Percentiles rank a stretch among this genome's conserved stretches.
These are phyloP conservation scores for Suillus bovinus DNA, from an alignment of 768 basidiomycete genomes.

Conservation along the genomic window DNA sequence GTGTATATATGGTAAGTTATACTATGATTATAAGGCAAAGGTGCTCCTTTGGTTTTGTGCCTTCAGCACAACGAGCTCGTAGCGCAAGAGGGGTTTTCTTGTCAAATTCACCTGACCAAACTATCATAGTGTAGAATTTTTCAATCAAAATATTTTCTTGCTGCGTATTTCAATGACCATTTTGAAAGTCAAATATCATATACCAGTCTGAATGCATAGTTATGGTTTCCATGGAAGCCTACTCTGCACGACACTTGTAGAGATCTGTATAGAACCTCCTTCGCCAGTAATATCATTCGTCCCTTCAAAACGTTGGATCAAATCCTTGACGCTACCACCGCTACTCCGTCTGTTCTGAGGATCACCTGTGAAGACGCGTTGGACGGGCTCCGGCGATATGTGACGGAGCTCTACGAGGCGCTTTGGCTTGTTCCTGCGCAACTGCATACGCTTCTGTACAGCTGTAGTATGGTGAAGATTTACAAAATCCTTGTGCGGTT, in stretches of 20 bases:
- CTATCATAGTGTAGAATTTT: too few species aligned
- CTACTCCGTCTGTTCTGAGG: constrained; percentile 57
- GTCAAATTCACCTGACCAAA: too few species aligned
- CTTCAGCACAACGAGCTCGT: too few species aligned
- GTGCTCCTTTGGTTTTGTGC: too few species aligned
- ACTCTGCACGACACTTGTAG: not conserved
- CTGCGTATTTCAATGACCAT: too few species aligned
- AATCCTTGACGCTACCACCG: constrained; percentile 70
- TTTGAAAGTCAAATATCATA: too few species aligned
- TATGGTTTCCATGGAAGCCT: not conserved
- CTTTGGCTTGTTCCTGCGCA: constrained; percentile 41
- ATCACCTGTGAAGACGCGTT: constrained; percentile 22
- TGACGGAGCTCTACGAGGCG: constrained; percentile 55
- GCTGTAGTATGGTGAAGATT: constrained; percentile 56
- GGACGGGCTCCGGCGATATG: constrained; percentile 41
- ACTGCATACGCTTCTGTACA: constrained; percentile 41
- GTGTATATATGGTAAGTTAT: too few species aligned
- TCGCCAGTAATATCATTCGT: constrained; percentile 29
- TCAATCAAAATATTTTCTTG: too few species aligned
- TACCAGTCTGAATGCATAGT: not conserved
- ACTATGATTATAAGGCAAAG: too few species aligned
- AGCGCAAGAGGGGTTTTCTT: too few species aligned
- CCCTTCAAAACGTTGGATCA: constrained; percentile 64
- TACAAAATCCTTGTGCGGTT: constrained; percentile 67
- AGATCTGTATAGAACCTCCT: not conserved